phyloP scores from a whole-genome alignment of 495 filamentous ascomycete genomes.

The Penicillium egyptiacum region DNA sequence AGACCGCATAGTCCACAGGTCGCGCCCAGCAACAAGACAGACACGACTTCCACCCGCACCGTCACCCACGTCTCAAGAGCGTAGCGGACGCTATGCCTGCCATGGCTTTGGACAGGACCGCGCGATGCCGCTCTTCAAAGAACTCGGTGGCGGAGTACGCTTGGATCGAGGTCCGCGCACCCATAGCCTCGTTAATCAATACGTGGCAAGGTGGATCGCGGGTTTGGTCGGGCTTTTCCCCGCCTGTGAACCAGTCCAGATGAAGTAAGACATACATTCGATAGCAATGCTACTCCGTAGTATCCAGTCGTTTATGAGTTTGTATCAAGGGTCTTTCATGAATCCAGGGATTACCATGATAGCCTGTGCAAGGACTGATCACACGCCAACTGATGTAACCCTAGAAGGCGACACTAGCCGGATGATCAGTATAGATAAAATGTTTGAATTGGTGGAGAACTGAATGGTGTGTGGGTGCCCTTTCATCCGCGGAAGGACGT shows the following conservation, averaged over 20 bases:
- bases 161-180: too few relatives aligned
- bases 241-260: neutral
- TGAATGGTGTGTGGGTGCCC: neutral
- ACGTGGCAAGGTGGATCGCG: neutral
- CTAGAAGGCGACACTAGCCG: neutral
- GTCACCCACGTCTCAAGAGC: too few relatives aligned
- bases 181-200: too few relatives aligned
- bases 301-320: neutral
- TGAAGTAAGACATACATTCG: neutral
- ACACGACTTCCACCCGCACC: too few relatives aligned
- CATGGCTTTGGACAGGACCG: too few relatives aligned
- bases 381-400: neutral
- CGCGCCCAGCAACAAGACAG: too few relatives aligned
- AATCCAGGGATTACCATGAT: neutral
- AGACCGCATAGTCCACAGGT: too few relatives aligned
- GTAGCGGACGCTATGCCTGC: too few relatives aligned
- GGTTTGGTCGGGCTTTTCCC: neutral
- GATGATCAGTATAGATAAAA: neutral
- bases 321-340: neutral
- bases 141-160: too few relatives aligned
- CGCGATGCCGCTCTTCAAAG: too few relatives aligned
- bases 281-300: neutral
- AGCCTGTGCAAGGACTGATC: neutral
- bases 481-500: neutral
- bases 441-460: neutral